Evolutionary conservation across 192 early-diverging fungal species (phyloP), one percentile per base, ranked within the genome.

Genomic region (Kickxella alabastrina): DNA sequence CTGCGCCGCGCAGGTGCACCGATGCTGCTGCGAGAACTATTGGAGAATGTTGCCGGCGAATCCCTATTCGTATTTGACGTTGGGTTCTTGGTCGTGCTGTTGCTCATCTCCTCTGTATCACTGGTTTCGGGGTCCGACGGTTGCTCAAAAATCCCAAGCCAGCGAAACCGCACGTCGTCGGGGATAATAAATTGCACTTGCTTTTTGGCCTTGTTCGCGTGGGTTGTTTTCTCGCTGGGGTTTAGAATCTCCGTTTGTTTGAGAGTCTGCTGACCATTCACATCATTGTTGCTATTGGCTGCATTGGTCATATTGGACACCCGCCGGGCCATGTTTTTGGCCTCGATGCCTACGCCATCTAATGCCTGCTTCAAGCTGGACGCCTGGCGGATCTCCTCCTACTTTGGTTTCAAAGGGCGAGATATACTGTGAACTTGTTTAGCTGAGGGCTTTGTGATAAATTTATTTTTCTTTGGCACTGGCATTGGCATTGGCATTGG

Each of bases 341-440:
- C 54, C 54, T 75, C 72, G 9, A 34, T 23, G 13, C 57, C 65
- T 5, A 75, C 65, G 10, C 65, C 44, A 17, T 68, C 65, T 4
- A 75, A 65, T 14, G 72, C 72, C 65, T 68, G 59, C 34, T 57
- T 68, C 6, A 75, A 61, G 15, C 52, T 50, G 39, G 72, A 75
- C 26, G 72, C 72, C 57, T 75, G 72, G 6, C 72, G 72, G 21
- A 75, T 68, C 54, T 75, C 72, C 57, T 75, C 72, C 17, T 36
- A 49, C 9, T 23, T 12, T 2, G 8, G 31, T 21, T 3, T 12
- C 17, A 19, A 43, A 43, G 5, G 4, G 18, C 13, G 18, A 38
- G 6, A 32, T 31, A n/a, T n/a, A n/a, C n/a, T n/a, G n/a, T n/a
- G n/a, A n/a, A n/a, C n/a, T n/a, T n/a, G n/a, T n/a, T n/a, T n/a